Percentiles rank a stretch among this genome's conserved stretches.
Conservation (phyloP, 805 yeast genomes). For the Pachysolen tannophilus region DNA sequence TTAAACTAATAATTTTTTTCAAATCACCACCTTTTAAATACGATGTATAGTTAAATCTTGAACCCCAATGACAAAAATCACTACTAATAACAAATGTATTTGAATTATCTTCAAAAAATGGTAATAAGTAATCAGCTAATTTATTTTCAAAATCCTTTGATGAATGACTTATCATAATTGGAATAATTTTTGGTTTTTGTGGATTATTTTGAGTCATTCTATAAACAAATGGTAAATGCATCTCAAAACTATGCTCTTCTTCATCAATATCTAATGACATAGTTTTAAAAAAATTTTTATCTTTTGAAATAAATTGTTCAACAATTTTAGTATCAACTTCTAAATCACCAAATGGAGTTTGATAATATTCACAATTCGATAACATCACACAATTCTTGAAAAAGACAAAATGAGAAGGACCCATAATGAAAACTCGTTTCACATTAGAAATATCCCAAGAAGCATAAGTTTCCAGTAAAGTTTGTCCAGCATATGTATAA, state of each 20-base stretch:
- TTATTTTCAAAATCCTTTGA: slow-evolving; percentile 33
- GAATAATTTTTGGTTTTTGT: slow-evolving; percentile 46
- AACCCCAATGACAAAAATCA: slow-evolving; percentile 96
- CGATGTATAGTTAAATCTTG: slow-evolving; percentile 49
- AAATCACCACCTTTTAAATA: slow-evolving; percentile 34
- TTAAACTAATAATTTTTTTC: slow-evolving; percentile 10
- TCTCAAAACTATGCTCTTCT: slow-evolving; percentile 88
- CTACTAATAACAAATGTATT: slow-evolving; percentile 75
- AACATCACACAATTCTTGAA: slow-evolving; percentile 53
- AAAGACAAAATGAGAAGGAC: slow-evolving; percentile 91
- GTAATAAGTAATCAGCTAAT: slow-evolving; percentile 40
- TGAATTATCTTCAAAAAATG: slow-evolving; percentile 43
- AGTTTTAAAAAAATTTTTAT: slow-evolving; percentile 35
- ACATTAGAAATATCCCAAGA: slow-evolving; percentile 53
- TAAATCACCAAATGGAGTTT: slow-evolving; percentile 78
- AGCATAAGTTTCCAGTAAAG: slow-evolving; percentile 70
- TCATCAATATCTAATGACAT: slow-evolving; percentile 62
- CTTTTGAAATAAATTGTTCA: slow-evolving; percentile 23
- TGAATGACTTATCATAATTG: slow-evolving; percentile 70
- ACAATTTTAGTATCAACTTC: slow-evolving; percentile 50
- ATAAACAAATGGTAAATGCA: slow-evolving; percentile 80
- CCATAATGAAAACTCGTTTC: slow-evolving; percentile 68
- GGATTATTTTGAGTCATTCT: slow-evolving; percentile 31
- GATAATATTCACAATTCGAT: slow-evolving; percentile 45
- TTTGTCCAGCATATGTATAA: slow-evolving; percentile 69